Evolutionary conservation across 208 protist genomes (phyloP), one percentile per base, ranked within the genome.

Genomic region (Leishmania amazonensis): DNA sequence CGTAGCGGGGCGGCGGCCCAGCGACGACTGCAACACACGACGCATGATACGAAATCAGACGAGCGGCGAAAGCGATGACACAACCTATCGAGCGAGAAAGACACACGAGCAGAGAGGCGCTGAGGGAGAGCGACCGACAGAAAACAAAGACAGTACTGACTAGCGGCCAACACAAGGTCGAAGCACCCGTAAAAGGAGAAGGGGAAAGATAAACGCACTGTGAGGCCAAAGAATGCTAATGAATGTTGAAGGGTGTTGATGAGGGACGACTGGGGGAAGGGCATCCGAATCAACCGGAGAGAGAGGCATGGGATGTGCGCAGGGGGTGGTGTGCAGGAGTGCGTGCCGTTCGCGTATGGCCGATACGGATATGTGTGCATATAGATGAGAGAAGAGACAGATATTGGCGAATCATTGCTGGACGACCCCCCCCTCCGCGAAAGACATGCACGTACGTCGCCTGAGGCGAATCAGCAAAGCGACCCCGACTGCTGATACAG

Each of bases 11-110:
- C 15, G 5, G 31, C 75, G 21, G 67, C 24, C 21, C 1, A 84
- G 57, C 0, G 81, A 76, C 15, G 75, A 54, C 4, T 71, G 78
- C 38, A 80, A 51, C 1, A 71, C 81, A 24, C 75, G 81, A 31
- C 75, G 81, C 81, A 84, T 84, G 24, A n/a, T 71, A 42, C 38
- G n/a, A 17, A 38, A 1, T 17, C 17, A 0, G 21, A 64, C 24
- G 31, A 64, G 3, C n/a, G 35, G 73, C 21, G 31, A 45, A 19
- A 64, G 19, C 7, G 51, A 42, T 31, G 35, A 38, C 13, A 53
- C 40, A 75, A 38, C 31, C 8, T 0, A 40, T n/a, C 24, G 3
- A 40, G 0, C 5, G 45, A 19, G 68, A 21, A 21, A 75, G 35
- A 71, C 65, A 28, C 15, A 47, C 65, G 38, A 11, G 38, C 65